Base-by-base conservation (phyloP, 2,329 filamentous ascomycete species). In the Coniochaeta sp. region DNA sequence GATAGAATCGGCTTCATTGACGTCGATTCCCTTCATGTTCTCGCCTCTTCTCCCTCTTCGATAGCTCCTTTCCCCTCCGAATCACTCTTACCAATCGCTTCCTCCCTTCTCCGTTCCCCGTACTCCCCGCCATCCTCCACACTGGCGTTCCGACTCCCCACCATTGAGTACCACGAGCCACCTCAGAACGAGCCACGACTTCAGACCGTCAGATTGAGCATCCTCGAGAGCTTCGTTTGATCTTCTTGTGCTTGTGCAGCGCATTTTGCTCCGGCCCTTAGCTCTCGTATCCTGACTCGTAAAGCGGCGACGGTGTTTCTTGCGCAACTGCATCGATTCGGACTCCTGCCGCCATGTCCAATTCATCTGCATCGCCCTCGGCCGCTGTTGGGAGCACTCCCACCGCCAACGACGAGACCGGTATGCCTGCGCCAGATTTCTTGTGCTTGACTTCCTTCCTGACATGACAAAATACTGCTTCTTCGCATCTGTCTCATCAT, bases 371-470 rank as follows among this genome's bases (percentile, higher is more conserved):
- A 26, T 59, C 66, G 33, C 63, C 67, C 36, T 62, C 67, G 58
- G 62, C 63, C 34, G 61, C 64, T 61, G 62, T 56, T 58, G 59
- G 62, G 57, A 58, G 54, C 31, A 64, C 62, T 59, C 61, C 67
- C 47, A 58, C 47, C 22, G 26, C 56, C n/a, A 66, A 63, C 56
- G 69, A 70, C 47, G 69, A 71, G 64, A 62, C 66, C 57, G 69
- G 70, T 71, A 71, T 24, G 64, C 43, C 31, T 38, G 17, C 17
- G n/a, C 52, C 28, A 6, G 16, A 50, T 24, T 3, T 6, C 34
- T n/a, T 22, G 6, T 22, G 17, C 40, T 44, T 8, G 36, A 6
- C 6, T 44, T 6, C 3, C 22, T 44, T 14, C 19, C 5, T 47
- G 19, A 22, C 6, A 11, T 47, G 22, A 12, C 11, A 47, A 22